phyloP scores from a whole-genome alignment of 805 yeast genomes.

The Candida palmyrensis region DNA sequence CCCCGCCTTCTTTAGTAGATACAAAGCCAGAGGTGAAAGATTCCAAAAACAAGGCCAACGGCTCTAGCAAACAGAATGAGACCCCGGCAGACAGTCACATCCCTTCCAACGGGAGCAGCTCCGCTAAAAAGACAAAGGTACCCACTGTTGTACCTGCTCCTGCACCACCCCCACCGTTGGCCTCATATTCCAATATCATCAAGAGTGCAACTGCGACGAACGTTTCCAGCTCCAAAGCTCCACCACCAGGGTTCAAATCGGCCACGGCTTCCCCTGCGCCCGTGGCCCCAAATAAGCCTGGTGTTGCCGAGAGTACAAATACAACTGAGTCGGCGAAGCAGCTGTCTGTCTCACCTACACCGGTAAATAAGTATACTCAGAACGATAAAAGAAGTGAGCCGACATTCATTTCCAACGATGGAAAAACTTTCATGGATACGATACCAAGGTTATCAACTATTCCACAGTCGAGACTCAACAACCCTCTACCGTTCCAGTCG shows the following conservation, averaged over 20 bases:
- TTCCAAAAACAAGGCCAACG: background rate
- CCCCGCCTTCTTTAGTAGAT: no score
- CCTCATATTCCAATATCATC: constrained; percentile 3
- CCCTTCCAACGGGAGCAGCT: background rate
- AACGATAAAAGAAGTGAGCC: no score
- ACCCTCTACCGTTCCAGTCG: constrained; percentile 49
- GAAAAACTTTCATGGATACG: constrained; percentile 16
- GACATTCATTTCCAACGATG: constrained; percentile 14
- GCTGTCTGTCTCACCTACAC: constrained; percentile 1
- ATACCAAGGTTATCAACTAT: constrained; percentile 20
- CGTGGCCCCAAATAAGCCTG: constrained; percentile 13
- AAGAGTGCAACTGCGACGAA: constrained; percentile 5
- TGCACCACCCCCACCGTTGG: constrained; percentile 10
- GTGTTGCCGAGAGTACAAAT: background rate
- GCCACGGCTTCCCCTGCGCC: constrained; percentile 23
- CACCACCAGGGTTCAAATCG: constrained; percentile 19
- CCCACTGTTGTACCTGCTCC: constrained; percentile 16
- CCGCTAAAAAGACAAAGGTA: constrained; percentile 6
- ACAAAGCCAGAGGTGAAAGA: background rate
- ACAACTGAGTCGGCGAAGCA: constrained; percentile 9
- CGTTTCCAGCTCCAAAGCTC: constrained; percentile 7
- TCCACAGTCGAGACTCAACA: constrained; percentile 38
- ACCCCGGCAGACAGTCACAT: background rate
- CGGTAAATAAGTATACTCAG: background rate
- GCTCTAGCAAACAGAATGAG: background rate